Evolutionary conservation across 2,329 filamentous ascomycete genomes (phyloP).

Genomic region (Ceratocystis huliohia): DNA sequence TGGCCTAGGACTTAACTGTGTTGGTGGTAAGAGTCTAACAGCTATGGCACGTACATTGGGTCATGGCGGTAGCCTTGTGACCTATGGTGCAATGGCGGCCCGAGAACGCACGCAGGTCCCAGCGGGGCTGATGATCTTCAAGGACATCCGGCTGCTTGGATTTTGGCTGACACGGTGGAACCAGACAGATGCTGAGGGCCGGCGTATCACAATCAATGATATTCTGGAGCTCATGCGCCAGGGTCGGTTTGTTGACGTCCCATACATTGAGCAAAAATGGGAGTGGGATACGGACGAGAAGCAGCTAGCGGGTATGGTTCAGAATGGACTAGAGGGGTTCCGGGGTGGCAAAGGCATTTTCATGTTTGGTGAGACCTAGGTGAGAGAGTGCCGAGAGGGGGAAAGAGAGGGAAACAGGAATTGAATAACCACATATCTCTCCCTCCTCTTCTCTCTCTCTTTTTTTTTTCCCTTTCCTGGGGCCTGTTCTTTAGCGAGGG

Average conservation of each 20-base stretch:
- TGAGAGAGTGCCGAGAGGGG: too few species aligned
- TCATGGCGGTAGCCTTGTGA: slow-evolving; percentile 63
- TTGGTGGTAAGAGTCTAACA: slow-evolving; percentile 75
- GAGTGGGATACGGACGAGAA: slow-evolving; percentile 63
- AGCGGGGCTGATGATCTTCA: slow-evolving; percentile 82
- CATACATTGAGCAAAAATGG: slow-evolving; percentile 74
- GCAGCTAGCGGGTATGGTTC: slow-evolving; percentile 58
- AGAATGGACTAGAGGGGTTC: slow-evolving; percentile 73
- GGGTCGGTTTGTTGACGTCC: slow-evolving; percentile 70
- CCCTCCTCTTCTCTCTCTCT: too few species aligned
- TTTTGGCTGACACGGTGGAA: slow-evolving; percentile 95
- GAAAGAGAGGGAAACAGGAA: too few species aligned
- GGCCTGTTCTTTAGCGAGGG: background rate
- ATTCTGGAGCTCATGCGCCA: slow-evolving; percentile 62
- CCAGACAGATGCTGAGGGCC: slow-evolving; percentile 57
- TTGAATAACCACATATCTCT: too few species aligned
- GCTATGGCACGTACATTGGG: slow-evolving; percentile 63
- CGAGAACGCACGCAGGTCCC: slow-evolving; percentile 73
- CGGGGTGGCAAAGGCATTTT: slow-evolving; percentile 83
- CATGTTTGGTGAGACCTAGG: slow-evolving; percentile 53
- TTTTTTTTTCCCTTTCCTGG: background rate
- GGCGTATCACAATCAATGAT: slow-evolving; percentile 70
- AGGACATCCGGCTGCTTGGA: slow-evolving; percentile 74
- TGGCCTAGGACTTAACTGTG: slow-evolving; percentile 77
- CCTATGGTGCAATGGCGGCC: slow-evolving; percentile 81